Evolutionary conservation across 208 protist genomes (phyloP).

Genomic region (Angomonas deanei): DNA sequence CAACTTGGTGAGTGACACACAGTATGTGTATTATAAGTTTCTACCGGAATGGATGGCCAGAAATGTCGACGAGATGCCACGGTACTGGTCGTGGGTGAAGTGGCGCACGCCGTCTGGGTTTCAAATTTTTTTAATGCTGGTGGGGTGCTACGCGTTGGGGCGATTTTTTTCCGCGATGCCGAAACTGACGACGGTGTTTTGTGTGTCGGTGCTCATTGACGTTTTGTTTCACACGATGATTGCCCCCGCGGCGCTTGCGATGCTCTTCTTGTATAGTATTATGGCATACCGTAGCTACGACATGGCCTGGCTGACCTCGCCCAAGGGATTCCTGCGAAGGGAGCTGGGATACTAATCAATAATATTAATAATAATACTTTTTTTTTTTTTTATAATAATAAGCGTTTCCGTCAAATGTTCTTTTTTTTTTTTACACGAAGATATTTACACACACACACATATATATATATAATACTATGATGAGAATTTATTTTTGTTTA

Average conservation of each 20-base stretch:
- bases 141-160: constrained; percentile 66
- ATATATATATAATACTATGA: too few relatives aligned
- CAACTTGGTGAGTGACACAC: constrained; percentile 79
- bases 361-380: background rate
- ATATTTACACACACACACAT: too few relatives aligned
- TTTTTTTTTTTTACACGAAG: background rate
- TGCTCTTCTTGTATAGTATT: constrained; percentile 83
- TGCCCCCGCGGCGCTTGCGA: constrained; percentile 70
- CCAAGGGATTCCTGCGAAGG: constrained; percentile 77
- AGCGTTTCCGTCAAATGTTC: background rate
- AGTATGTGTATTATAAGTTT: constrained; percentile 86
- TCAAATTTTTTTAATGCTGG: constrained; percentile 55
- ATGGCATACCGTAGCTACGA: constrained; percentile 76
- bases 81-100: constrained; percentile 86
- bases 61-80: constrained; percentile 90
- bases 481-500: background rate
- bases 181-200: constrained; percentile 56
- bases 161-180: constrained; percentile 73
- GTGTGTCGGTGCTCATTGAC: constrained; percentile 54
- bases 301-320: constrained; percentile 87
- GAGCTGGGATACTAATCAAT: constrained; percentile 75
- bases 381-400: background rate
- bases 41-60: constrained; percentile 88
- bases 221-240: constrained; percentile 84
- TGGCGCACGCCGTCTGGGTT: constrained; percentile 70